phyloP scores from a whole-genome alignment of 495 filamentous ascomycete genomes.

The Filosporella fistucella region DNA sequence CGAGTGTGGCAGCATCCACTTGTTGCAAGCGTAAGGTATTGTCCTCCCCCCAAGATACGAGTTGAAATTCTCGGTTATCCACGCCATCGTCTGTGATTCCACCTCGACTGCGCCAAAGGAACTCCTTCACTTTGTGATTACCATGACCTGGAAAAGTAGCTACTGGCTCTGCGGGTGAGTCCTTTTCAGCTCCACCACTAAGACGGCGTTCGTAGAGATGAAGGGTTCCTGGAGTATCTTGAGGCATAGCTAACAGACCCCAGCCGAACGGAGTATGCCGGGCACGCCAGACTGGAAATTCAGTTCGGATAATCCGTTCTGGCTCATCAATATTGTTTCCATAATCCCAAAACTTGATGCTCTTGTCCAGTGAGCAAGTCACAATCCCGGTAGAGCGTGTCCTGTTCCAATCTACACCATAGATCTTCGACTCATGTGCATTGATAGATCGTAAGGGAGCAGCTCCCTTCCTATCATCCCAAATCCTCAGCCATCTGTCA shows the following conservation, averaged over 20 bases:
- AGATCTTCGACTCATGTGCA: constrained; percentile 94
- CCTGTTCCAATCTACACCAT: constrained; percentile 93
- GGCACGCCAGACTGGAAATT: constrained; percentile 88
- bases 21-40: constrained; percentile 75
- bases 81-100: constrained; percentile 57
- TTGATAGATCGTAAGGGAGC: constrained; percentile 75
- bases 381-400: constrained; percentile 63
- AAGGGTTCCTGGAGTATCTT: constrained; percentile 77
- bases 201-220: constrained; percentile 67
- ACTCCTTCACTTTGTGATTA: constrained; percentile 84
- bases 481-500: constrained; percentile 79
- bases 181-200: constrained; percentile 10
- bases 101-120: constrained; percentile 84
- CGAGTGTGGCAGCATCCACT: constrained; percentile 58
- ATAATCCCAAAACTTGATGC: constrained; percentile 94
- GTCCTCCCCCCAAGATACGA: constrained; percentile 91
- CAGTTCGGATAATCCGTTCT: constrained; percentile 69
- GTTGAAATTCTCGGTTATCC: constrained; percentile 88
- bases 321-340: constrained; percentile 55
- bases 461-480: constrained; percentile 83
- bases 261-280: constrained; percentile 91
- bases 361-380: constrained; percentile 88
- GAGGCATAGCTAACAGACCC: constrained; percentile 87
- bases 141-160: constrained; percentile 70
- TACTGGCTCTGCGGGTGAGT: constrained; percentile 16